Evolutionary conservation across 257 asterid species (phyloP).

Genomic region (Voacanga thouarsii): DNA sequence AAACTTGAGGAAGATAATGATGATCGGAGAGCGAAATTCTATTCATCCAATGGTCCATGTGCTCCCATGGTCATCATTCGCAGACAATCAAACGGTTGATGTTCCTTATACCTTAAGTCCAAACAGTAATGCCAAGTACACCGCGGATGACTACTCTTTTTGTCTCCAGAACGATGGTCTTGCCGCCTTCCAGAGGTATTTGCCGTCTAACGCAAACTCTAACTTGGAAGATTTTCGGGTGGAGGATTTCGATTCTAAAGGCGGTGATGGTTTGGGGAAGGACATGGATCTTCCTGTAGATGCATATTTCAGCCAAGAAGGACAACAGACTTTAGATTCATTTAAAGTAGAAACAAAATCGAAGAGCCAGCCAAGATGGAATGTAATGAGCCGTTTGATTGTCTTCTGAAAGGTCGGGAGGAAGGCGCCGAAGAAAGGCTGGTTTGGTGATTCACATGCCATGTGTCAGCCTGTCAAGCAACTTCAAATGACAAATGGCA

Average conservation of each 20-base stretch:
- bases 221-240: slow-evolving; percentile 7
- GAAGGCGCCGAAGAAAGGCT: no score
- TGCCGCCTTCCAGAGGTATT: slow-evolving; percentile 43
- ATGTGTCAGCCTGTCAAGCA: no score
- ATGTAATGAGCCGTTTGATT: no score
- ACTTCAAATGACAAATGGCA: no score
- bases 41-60: slow-evolving; percentile 37
- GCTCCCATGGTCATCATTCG: slow-evolving; percentile 51
- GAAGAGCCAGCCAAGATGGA: no score
- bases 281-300: slow-evolving; percentile 55
- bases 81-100: slow-evolving; percentile 33
- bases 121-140: slow-evolving; percentile 18
- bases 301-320: no score
- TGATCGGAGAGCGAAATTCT: slow-evolving; percentile 47
- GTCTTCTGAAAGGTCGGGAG: no score
- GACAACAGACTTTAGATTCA: no score
- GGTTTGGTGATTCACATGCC: no score
- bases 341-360: no score
- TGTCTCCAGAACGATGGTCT: slow-evolving; percentile 34
- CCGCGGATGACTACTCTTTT: slow-evolving; percentile 40
- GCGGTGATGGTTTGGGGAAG: slow-evolving; percentile 11
- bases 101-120: slow-evolving; percentile 35
- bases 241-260: slow-evolving; percentile 39
- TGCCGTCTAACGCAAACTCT: slow-evolving; percentile 47
- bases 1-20: slow-evolving; percentile 20